A percentile compares a stretch with the other conserved stretches of the same genome.
Conservation (phyloP, 352 stramenopile species). For the Globisporangium uncinulatum region DNA sequence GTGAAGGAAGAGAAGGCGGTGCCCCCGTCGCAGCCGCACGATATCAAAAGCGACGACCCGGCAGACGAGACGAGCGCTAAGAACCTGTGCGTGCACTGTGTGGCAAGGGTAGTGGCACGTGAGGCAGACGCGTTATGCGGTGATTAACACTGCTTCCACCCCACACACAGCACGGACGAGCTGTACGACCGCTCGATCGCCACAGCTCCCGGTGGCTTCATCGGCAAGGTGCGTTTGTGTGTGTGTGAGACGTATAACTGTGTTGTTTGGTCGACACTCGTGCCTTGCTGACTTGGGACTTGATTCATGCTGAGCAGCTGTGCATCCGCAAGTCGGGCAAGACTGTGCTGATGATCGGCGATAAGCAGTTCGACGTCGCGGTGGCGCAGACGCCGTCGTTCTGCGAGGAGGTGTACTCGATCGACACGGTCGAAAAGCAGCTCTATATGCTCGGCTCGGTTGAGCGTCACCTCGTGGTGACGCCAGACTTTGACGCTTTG, state of each 20-base stretch:
- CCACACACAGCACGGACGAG: conserved; percentile 34
- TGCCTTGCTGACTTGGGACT: not conserved
- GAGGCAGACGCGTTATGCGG: no score
- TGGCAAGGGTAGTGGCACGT: no score
- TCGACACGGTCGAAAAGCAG: conserved; percentile 67
- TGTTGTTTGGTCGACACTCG: not conserved
- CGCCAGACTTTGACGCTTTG: conserved; percentile 80
- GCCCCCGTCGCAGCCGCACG: not conserved
- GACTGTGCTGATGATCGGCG: conserved; percentile 78
- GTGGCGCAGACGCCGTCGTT: conserved; percentile 75
- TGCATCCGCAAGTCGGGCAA: conserved; percentile 83
- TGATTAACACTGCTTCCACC: not conserved
- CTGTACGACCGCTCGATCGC: conserved; percentile 67
- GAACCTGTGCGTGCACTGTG: not conserved
- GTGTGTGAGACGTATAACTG: not conserved
- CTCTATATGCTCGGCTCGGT: conserved; percentile 70
- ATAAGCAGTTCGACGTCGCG: conserved; percentile 84
- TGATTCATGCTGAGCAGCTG: conserved; percentile 27
- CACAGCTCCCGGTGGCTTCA: conserved; percentile 65
- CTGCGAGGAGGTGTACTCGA: conserved; percentile 79
- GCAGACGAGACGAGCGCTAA: conserved; percentile 4
- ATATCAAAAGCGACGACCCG: conserved; percentile 7
- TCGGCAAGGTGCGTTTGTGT: conserved; percentile 62
- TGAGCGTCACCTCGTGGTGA: conserved; percentile 79
- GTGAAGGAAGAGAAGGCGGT: conserved; percentile 6